Evolutionary conservation across 2,329 filamentous ascomycete species (phyloP), one percentile per base, ranked within the genome.

Genomic region (Exophiala spinifera): DNA sequence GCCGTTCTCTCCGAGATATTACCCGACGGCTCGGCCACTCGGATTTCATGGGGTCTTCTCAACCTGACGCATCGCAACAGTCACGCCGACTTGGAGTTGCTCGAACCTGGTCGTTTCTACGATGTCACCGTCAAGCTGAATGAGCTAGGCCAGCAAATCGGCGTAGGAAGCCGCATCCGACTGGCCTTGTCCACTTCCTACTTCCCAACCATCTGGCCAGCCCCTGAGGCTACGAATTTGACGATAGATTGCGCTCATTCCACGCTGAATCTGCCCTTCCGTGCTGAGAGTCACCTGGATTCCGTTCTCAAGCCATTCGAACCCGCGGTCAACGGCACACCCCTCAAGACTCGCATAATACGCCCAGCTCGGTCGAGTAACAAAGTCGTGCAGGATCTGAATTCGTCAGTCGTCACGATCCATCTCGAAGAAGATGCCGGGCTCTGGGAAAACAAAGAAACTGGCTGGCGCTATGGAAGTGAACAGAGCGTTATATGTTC

Each of bases 1-100:
- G 53, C 48, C 11, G 48, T 55, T 33, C 42, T 55, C 31, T 55
- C 53, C 8, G 53, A 55, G 45, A 36, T 55, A 13, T 31, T 55
- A 19, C 53, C 53, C 14, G 53, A 51, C 20, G 53, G 53, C 15
- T 40, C 48, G 28, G 46, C 51, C 6, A 54, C 51, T 4, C 23
- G 51, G 34, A 54, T 54, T 25, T 54, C 51, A 14, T 49, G 46
- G 37, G 46, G 39, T n/a, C 37, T 46, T 7, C 51, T 54, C 17
- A 54, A 54, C 42, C 46, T 54, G 15, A 54, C 51, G 31, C 51
- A 54, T 31, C 51, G 45, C 25, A 49, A 54, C 14, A 49, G 46
- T 28, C 51, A 54, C 21, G 21, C 25, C 10, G 25, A 49, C 17
- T 23, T 43, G 20, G 28, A 44, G 25, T 39, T 20, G 3, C 51